Evolutionary conservation across 1,284 basidiomycete genomes (phyloP), one percentile per base, ranked within the genome.

Genomic region (Blastosporella zonata): DNA sequence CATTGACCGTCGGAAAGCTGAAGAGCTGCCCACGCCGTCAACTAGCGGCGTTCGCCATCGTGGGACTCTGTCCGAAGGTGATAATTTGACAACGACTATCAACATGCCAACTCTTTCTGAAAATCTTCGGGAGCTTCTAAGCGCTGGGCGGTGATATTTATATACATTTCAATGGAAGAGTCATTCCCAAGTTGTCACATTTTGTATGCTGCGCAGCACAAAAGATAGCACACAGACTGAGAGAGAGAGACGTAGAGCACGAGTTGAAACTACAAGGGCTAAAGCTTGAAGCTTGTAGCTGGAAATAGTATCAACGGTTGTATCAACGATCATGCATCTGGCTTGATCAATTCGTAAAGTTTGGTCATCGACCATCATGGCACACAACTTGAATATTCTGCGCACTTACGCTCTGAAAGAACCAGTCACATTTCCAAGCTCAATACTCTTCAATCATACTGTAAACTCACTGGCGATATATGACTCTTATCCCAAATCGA

Each of bases 401-500:
- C 77, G 81, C 44, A 67, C 69, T 13, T 90, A 89, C 58, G 90
- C 87, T 0, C 66, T 68, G 37, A 70, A 72, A 42, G 66, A 77
- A 42, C 84, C 84, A 1, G 56, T 70, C 2, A 68, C 61, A 0
- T 66, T 93, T 4, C 82, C 89, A 0, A 58, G 75, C 0, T 78
- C 81, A 0, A 62, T 88, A 22, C 73, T 85, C 13, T 82, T 93
- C 54, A 67, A 75, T n/a, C 72, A 81, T 53, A 81, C 79, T 9
- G 66, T 73, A 1, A 71, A 71, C 43, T 81, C 84, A 0, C 59
- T 94, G 34, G 88, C 87, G 2, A 77, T 97, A 45, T 92, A 86
- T 62, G 94, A 97, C 69, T 79, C 75, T 15, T 97, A 78, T 63
- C 90, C 90, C 6, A 97, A 97, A 70, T 78, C 88, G 1, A 82